Evolutionary conservation across 1,284 basidiomycete species (phyloP).

Genomic region (Laetiporus sulphureus): DNA sequence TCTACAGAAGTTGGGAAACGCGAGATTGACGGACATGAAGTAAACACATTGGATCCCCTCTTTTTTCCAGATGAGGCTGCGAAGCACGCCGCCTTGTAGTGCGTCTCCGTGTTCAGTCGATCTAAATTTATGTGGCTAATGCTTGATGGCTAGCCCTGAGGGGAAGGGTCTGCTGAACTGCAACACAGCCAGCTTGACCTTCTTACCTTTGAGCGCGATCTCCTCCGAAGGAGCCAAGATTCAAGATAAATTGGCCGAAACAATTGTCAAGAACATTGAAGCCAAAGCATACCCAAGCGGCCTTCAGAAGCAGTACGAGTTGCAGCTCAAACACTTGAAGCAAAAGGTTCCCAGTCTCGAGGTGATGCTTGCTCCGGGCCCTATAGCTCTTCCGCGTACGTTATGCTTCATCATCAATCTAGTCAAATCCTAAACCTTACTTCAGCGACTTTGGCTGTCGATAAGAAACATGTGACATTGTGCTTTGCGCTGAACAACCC

Average conservation of each 20-base stretch:
- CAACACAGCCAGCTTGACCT: conserved; percentile 8
- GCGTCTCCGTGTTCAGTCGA: background rate
- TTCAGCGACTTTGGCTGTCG: conserved; percentile 18
- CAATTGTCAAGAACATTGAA: conserved; percentile 11
- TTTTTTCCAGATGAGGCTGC: conserved; percentile 7
- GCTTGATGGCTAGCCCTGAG: background rate
- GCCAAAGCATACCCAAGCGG: conserved; percentile 8
- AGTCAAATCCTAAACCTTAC: background rate
- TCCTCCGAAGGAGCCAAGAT: conserved; percentile 9
- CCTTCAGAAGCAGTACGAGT: conserved; percentile 19
- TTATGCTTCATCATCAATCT: background rate
- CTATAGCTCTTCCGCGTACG: conserved; percentile 7
- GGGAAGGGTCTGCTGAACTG: conserved; percentile 9
- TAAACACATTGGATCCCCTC: conserved; percentile 14
- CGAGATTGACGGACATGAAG: conserved; percentile 2
- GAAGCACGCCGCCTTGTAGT: conserved; percentile 18
- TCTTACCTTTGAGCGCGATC: conserved; percentile 13
- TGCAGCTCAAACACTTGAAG: conserved; percentile 19
- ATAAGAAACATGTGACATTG: conserved; percentile 26
- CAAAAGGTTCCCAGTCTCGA: conserved; percentile 16
- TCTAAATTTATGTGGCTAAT: background rate
- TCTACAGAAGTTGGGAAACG: conserved; percentile 5
- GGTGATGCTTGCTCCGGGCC: conserved; percentile 9
- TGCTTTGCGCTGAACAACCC: conserved; percentile 20
- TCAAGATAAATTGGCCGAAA: conserved; percentile 8